Conservation (phyloP, 2,329 filamentous ascomycete genomes). For the Gnomoniopsis sp. region DNA sequence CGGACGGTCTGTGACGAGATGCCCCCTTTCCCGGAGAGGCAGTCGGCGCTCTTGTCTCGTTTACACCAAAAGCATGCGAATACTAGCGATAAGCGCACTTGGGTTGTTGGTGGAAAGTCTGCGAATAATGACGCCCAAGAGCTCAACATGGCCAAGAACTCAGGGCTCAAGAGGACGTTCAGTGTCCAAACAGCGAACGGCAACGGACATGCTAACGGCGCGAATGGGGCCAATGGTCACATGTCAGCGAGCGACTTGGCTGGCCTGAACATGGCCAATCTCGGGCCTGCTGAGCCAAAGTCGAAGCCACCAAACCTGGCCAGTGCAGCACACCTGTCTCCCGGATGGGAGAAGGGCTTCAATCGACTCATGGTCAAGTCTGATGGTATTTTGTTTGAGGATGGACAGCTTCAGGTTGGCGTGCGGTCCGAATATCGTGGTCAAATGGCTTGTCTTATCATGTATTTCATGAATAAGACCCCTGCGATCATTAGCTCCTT, state of each 20-base stretch:
- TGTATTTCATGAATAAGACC: conserved; percentile 96
- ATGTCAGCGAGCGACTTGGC: conserved; percentile 64
- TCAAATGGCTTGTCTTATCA: conserved; percentile 91
- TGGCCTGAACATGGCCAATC: conserved; percentile 73
- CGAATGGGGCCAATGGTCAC: conserved; percentile 50
- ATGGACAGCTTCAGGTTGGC: conserved; percentile 89
- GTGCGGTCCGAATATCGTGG: conserved; percentile 90
- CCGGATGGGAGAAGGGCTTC: conserved; percentile 91
- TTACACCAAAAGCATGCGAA: conserved; percentile 92
- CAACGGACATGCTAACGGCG: conserved; percentile 40
- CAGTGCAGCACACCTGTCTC: conserved; percentile 86
- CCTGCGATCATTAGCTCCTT: conserved; percentile 82
- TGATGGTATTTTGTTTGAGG: conserved; percentile 91
- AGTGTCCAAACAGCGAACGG: conserved; percentile 56
- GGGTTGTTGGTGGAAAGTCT: conserved; percentile 96
- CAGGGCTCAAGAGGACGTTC: conserved; percentile 82
- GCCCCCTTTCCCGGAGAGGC: conserved; percentile 94
- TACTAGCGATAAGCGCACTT: conserved; percentile 92
- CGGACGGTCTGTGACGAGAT: conserved; percentile 97
- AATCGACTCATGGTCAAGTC: conserved; percentile 73
- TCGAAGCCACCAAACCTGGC: conserved; percentile 78
- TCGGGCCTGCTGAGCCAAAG: conserved; percentile 55
- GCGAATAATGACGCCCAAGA: conserved; percentile 81
- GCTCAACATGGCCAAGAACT: conserved; percentile 74
- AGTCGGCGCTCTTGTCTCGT: conserved; percentile 86